Evolutionary conservation across 2,329 filamentous ascomycete species (phyloP).

Genomic region (Alternaria brassicae): DNA sequence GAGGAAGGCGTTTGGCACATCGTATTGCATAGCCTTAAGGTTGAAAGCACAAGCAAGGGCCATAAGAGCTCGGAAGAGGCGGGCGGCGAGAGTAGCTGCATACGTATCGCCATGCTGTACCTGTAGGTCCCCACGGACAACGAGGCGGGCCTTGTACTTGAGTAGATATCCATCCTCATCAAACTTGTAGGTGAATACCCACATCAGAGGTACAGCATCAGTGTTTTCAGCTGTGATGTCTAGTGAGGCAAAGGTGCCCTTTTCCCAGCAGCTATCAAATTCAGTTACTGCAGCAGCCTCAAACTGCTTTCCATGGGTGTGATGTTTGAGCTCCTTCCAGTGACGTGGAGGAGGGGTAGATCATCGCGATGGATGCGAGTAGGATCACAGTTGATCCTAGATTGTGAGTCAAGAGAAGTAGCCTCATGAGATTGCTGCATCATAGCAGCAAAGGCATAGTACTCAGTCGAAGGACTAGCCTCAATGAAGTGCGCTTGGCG

Average conservation of each 20-base stretch:
- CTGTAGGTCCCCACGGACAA: constrained; percentile 21
- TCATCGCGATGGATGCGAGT: constrained; percentile 2
- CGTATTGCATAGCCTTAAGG: constrained; percentile 10
- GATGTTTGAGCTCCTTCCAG: constrained; percentile 1
- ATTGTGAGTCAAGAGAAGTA: constrained; percentile 1
- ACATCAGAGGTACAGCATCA: constrained; percentile 13
- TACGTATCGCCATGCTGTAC: constrained; percentile 19
- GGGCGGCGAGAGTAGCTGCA: constrained; percentile 27
- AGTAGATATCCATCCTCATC: constrained; percentile 17
- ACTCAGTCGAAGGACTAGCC: background rate
- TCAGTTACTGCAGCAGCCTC: background rate
- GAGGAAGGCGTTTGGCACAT: no score
- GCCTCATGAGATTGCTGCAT: background rate
- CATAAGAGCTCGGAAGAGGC: constrained; percentile 27
- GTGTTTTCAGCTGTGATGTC: constrained; percentile 5
- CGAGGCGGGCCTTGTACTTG: constrained; percentile 22
- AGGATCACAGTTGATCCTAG: background rate
- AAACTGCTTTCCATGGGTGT: background rate
- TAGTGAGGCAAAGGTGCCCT: no score
- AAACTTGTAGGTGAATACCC: constrained; percentile 26
- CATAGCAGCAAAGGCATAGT: constrained; percentile 9
- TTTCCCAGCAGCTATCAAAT: constrained; percentile 2
- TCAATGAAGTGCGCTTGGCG: background rate
- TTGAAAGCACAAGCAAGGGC: constrained; percentile 29
- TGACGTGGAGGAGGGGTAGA: constrained; percentile 4